Base-by-base conservation (phyloP, 345 rosid species). In the Syzygium grande region DNA sequence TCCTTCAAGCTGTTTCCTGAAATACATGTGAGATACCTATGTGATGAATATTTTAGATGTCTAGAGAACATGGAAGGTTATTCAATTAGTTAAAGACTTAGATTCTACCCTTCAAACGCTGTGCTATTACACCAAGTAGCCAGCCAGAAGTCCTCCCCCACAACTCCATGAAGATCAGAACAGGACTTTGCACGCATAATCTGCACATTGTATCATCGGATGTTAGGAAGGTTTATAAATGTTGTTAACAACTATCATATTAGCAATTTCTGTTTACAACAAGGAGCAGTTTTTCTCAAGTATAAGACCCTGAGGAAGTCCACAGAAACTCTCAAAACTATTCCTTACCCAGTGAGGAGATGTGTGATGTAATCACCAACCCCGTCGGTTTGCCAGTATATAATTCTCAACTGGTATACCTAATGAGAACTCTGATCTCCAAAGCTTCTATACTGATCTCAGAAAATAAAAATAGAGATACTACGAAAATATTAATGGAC, bases 121-220 rank as follows among this genome's bases (percentile, higher is more conserved):
- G 92, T 92, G 89, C 99, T 96, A 92, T 94, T 90, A 94, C 98
- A 98, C 96, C 94, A 93, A 58, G 99, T 96, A 90, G 98, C 95
- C 93, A 98, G 91, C 99, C 99, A 97, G 93, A 96, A 97, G 90
- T 97, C 99, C 93, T 96, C 98, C 79, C 99, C 99, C 85, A 97
- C 94, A 87, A 91, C 87, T 88, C 93, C 92, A 92, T 96, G 94
- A 84, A 97, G 94, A 94, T 94, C 99, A 87, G 91, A 93, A 65
- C 97, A 95, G 54, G 96, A 93, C 90, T 94, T 93, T 85, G 98
- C 98, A 88, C 90, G 87, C 90, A 90, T 88, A 88, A 95, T 93
- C 99, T 97, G 98, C 92, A 92, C 61, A 86, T 80, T 15, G 22
- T 49, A 88, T 86, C 59, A 53, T 84, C 15, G 1, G n/a, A 84